Evolutionary conservation across 768 basidiomycete species (phyloP), one percentile per base, ranked within the genome.

Genomic region (Tricholoma sp.): DNA sequence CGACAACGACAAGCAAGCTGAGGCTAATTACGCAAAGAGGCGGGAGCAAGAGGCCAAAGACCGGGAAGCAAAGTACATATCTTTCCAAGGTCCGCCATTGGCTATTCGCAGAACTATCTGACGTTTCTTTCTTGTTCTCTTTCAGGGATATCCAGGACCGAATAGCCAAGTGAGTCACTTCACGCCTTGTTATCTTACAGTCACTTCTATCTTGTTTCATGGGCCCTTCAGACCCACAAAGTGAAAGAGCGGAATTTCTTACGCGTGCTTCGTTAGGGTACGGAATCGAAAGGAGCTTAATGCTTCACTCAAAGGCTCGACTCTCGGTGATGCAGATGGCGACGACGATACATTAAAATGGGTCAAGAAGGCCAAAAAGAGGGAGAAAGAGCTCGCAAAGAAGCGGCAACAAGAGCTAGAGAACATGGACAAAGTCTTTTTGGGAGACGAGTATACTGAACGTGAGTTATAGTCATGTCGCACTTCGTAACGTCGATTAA

Each of bases 261-360:
- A 81, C 73, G 64, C 68, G 69, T 72, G 42, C 50, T 77, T 72
- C 68, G 59, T 62, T 75, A 94, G 90, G 85, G 89, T 94, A 74
- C 88, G 89, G 76, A 98, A 98, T 78, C 84, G 88, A 72, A 85
- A 85, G 66, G 96, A 97, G 72, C 86, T 98, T 67, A 86, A 91
- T 76, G 80, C 91, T 63, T 89, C 90, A 74, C 87, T 98, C 70
- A 91, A 88, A 74, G 97, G 97, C 65, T 70, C 86, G 66, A 96
- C 95, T 61, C 86, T 99, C 59, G 97, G 92, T 73, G 91, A 89
- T 70, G 83, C 80, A 75, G 90, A 86, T 66, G 88, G 76, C 63
- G 85, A 86, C 64, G 91, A 93, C 63, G 84, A 90, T 62, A 82
- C 94, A 18, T 68, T 90, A 58, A 88, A 88, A 70, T 99, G 96